These are phyloP conservation scores for Phytophthora citrophthora DNA, from an alignment of 352 stramenopile species.

Conservation along the genomic window DNA sequence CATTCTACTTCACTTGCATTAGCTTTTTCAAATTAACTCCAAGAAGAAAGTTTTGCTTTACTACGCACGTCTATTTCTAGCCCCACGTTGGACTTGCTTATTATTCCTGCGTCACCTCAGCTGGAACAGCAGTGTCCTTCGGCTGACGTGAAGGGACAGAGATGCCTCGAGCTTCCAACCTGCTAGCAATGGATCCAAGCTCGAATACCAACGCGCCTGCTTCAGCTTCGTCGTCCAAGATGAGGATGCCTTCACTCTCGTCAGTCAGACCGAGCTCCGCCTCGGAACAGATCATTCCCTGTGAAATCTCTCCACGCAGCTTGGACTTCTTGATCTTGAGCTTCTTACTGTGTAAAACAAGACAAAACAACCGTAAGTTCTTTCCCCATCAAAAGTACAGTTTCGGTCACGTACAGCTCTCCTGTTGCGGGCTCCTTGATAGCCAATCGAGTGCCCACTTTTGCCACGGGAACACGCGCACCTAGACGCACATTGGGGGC, in stretches of 20 bases:
- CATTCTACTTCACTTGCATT: conserved; percentile 21
- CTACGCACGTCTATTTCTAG: conserved; percentile 13
- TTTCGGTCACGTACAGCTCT: conserved; percentile 48
- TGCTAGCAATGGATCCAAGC: conserved; percentile 44
- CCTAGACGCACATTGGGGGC: conserved; percentile 68
- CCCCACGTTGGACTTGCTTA: background rate
- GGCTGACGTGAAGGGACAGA: conserved; percentile 5
- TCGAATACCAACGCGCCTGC: conserved; percentile 61
- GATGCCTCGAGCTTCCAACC: conserved; percentile 34
- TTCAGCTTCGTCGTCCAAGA: conserved; percentile 61
- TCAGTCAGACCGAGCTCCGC: conserved; percentile 69
- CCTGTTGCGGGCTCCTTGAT: conserved; percentile 57
- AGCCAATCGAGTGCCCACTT: conserved; percentile 62
- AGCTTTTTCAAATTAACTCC: conserved; percentile 31
- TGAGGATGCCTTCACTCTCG: conserved; percentile 72
- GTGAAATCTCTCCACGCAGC: conserved; percentile 74
- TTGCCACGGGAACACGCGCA: conserved; percentile 70
- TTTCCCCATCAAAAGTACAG: background rate
- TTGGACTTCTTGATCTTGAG: conserved; percentile 90
- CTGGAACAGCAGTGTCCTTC: conserved; percentile 5
- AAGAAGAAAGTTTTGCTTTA: conserved; percentile 43
- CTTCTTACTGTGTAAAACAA: conserved; percentile 51
- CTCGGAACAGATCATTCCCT: conserved; percentile 88
- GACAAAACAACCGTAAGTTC: conserved; percentile 5
- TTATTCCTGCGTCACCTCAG: conserved; percentile 19